These are phyloP conservation scores for Aspergillus baeticus DNA, from an alignment of 495 filamentous ascomycete genomes.

Conservation along the genomic window DNA sequence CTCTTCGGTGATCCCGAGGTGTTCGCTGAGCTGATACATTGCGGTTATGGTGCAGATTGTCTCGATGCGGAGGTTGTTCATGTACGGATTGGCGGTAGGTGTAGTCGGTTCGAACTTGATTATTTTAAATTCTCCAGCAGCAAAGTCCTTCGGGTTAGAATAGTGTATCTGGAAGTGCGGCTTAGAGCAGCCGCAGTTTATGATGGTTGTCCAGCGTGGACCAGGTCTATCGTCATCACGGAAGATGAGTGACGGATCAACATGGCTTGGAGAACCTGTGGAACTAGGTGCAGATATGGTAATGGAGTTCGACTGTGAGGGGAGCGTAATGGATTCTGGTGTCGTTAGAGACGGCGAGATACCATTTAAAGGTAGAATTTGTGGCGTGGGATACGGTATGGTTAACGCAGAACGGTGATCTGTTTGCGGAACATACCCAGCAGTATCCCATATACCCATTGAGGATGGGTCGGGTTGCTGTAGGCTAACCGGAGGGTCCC, in stretches of 20 bases:
- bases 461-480: not conserved
- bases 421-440: not conserved
- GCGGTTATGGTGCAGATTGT: conserved; percentile 22
- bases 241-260: conserved; percentile 15
- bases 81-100: conserved; percentile 21
- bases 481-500: not conserved
- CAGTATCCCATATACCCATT: not conserved
- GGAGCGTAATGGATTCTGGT: not conserved
- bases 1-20: conserved; percentile 24
- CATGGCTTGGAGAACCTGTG: not conserved
- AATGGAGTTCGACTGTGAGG: not conserved
- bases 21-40: conserved; percentile 12
- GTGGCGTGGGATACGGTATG: conserved; percentile 7
- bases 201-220: conserved; percentile 13
- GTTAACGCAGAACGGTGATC: conserved; percentile 2
- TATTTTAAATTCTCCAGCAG: conserved; percentile 4
- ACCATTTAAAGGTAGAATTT: not conserved
- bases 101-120: conserved; percentile 6
- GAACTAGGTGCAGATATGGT: not conserved
- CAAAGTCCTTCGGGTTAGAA: not conserved
- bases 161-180: not conserved
- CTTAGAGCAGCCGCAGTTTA: conserved; percentile 6
- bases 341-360: not conserved
- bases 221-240: conserved; percentile 5
- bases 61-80: conserved; percentile 27